Evolutionary conservation across 2,329 filamentous ascomycete species (phyloP).

Genomic region (Hypoxylon sp.): DNA sequence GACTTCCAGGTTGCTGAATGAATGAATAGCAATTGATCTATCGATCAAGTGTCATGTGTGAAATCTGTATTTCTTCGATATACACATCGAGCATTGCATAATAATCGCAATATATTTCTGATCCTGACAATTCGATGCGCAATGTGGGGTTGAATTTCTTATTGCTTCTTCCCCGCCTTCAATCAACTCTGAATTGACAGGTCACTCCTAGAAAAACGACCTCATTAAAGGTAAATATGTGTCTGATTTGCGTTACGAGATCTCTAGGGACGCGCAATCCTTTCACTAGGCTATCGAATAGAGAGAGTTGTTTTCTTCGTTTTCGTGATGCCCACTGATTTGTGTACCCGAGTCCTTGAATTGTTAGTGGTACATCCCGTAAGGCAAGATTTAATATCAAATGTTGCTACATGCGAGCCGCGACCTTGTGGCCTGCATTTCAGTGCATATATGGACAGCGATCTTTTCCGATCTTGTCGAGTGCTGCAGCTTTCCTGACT

Average conservation of each 20-base stretch:
- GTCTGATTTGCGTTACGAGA: conserved; percentile 15
- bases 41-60: conserved; percentile 21
- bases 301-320: conserved; percentile 15
- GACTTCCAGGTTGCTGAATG: conserved; percentile 2
- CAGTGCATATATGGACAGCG: conserved; percentile 24
- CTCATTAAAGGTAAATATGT: conserved; percentile 4
- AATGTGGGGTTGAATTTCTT: conserved; percentile 26
- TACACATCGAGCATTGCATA: conserved; percentile 30
- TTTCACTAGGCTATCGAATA: conserved; percentile 27
- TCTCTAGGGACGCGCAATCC: conserved; percentile 28
- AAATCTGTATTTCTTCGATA: conserved; percentile 20
- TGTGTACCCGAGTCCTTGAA: conserved; percentile 24
- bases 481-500: conserved; percentile 28
- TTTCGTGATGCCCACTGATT: conserved; percentile 42
- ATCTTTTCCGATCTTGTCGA: conserved; percentile 37
- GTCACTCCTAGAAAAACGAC: conserved; percentile 27
- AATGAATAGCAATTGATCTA: conserved; percentile 1
- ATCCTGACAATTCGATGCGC: conserved; percentile 16
- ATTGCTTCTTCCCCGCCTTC: conserved; percentile 30
- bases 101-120: conserved; percentile 27
- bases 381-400: conserved; percentile 29
- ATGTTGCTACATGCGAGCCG: conserved; percentile 32
- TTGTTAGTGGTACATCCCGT: conserved; percentile 15
- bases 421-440: conserved; percentile 30
- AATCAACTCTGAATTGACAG: conserved; percentile 24